phyloP scores from a whole-genome alignment of 1,284 basidiomycete species.

The Clitocybe nebularis region DNA sequence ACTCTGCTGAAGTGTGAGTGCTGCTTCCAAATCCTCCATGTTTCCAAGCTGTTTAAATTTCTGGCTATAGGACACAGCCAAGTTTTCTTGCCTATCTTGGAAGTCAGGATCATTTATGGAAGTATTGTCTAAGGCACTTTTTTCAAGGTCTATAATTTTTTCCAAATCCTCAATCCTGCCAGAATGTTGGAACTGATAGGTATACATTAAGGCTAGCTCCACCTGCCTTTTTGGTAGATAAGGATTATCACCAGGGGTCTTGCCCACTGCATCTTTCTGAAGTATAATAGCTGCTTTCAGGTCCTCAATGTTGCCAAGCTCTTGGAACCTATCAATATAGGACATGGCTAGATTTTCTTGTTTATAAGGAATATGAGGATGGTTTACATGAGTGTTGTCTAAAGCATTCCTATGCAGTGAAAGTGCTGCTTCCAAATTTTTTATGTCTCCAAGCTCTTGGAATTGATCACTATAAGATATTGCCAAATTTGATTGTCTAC shows the following conservation, averaged over 20 bases:
- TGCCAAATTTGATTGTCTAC: neutral
- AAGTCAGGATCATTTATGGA: neutral
- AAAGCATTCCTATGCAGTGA: neutral
- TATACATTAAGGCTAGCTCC: neutral
- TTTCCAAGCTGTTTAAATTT: neutral
- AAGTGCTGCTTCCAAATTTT: conserved; percentile 1
- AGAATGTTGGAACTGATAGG: neutral
- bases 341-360: neutral
- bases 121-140: neutral
- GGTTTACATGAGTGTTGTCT: neutral
- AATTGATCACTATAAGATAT: neutral
- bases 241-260: conserved; percentile 1
- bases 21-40: neutral
- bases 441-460: neutral
- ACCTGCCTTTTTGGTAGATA: neutral
- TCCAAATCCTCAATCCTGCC: neutral
- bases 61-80: neutral
- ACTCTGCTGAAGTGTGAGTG: neutral
- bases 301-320: conserved; percentile 4
- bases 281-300: conserved; percentile 10
- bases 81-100: neutral
- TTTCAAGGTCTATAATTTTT: neutral
- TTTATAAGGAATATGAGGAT: neutral
- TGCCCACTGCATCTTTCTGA: neutral
- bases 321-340: neutral